Evolutionary conservation across 2,329 filamentous ascomycete species (phyloP).

Genomic region (Monosporascus ibericus): DNA sequence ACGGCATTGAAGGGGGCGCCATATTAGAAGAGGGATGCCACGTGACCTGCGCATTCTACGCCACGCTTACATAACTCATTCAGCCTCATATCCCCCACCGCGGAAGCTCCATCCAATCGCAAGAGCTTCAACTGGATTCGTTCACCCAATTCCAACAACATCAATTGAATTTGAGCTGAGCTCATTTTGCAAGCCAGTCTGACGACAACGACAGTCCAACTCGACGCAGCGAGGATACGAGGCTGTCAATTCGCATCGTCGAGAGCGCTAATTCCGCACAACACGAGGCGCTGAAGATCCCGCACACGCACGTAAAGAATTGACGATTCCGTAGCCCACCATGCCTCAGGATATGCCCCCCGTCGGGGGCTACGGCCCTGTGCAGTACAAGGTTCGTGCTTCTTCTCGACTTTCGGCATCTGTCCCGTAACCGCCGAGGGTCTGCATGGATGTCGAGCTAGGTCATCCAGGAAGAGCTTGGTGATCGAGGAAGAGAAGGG

Average conservation of each 20-base stretch:
- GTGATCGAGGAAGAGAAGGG: too few relatives aligned
- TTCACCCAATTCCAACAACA: background rate
- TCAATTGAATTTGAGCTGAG: background rate
- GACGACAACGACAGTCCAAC: too few relatives aligned
- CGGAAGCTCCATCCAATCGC: background rate
- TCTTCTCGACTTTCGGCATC: background rate
- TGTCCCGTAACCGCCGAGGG: too few relatives aligned
- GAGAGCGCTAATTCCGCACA: too few relatives aligned
- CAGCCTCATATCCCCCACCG: background rate
- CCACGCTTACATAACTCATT: background rate
- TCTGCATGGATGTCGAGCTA: too few relatives aligned
- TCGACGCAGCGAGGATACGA: too few relatives aligned
- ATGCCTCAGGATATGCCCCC: slow-evolving; percentile 99
- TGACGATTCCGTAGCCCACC: slow-evolving; percentile 28
- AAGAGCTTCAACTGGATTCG: background rate
- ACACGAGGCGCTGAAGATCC: too few relatives aligned
- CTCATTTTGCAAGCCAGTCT: background rate
- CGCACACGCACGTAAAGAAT: too few relatives aligned
- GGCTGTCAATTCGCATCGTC: too few relatives aligned
- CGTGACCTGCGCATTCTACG: background rate
- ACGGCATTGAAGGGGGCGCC: too few relatives aligned
- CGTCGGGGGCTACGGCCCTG: slow-evolving; percentile 84
- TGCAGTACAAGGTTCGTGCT: slow-evolving; percentile 84
- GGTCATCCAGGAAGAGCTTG: too few relatives aligned
- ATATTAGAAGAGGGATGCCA: background rate